Evolutionary conservation across 2,329 filamentous ascomycete genomes (phyloP), one percentile per base, ranked within the genome.

Genomic region (Diaporthe destruens): DNA sequence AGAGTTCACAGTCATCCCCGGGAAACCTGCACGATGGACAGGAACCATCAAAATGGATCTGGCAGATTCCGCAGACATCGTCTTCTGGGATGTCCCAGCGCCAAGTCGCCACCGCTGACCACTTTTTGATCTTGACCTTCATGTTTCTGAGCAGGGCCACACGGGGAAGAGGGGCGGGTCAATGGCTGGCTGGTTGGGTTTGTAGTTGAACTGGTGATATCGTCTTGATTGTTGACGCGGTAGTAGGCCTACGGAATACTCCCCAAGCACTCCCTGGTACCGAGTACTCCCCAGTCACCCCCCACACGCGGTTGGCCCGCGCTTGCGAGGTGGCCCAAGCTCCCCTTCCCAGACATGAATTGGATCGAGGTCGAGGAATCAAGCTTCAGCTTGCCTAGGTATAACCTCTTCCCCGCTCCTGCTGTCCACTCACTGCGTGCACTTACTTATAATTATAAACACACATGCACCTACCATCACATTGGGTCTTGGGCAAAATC

Each of bases 11-110:
- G 80, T 98, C 95, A 79, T 99, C 96, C 72, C 96, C 96, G 18
- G 96, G 96, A 80, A 95, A 98, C 87, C 97, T 98, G 91, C 96
- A 99, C 71, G 95, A 97, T 59, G 96, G 95, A 85, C 96, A 99
- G 34, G 96, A 98, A 73, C 95, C 96, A 81, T 99, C 96, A 81
- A 98, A 99, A 79, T 98, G 94, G 75, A 97, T 95, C 81, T 97
- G 96, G 84, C 96, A 99, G 84, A 99, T 99, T 78, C 96, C 96
- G 79, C 96, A 99, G 75, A 98, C 95, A 81, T 99, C 96, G 84
- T 98, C 96, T 78, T 98, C 95, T 32, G 96, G 95, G 79, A 98
- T 94, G 81, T 98, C 94, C 96, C 96, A 99, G 76, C 94, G 92
- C 96, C 96, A 99, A 71, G 95, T 96, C 23, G 96, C 96, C 75